Base-by-base conservation (phyloP, 2,329 filamentous ascomycete genomes). In the Pyricularia sp. region DNA sequence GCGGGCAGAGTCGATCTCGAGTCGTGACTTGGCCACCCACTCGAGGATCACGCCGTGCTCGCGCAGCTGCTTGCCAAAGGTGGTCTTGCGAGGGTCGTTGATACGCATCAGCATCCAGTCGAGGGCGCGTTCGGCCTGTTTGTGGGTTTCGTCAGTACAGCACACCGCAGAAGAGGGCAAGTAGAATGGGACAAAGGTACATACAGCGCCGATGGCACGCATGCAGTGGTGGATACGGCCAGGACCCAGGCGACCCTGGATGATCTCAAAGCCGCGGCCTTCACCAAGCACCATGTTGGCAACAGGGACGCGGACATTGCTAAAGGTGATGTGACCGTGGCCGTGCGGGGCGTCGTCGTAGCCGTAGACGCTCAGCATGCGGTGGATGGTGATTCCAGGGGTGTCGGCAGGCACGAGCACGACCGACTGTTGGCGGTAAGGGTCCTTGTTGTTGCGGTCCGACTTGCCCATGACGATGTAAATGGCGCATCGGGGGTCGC, bases 261-360 rank as follows among this genome's bases (percentile, higher is more conserved):
- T 97, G 77, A 99, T 97, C 80, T 99, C 95, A 79, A 99, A 99
- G 25, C 95, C 95, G 71, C 92, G 89, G 72, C 95, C 95, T 78
- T 95, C 92, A 70, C 95, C 94, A 3, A 99, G 90, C 12, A 98
- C 91, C 76, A 99, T 90, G 82, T 92, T 95, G 75, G 83, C 82
- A 42, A 84, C 88, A 9, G 94, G 94, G 0, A 99, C 92, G 70
- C 94, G 91, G 71, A 98, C 95, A 77, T 98, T 91, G 70, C 89
- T 85, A 81, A 99, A 98, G 50, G 84, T 87, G 77, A 99, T 88
- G 80, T 99, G 94, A 64, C 93, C 95, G 81, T 99, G 95, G 69
- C 95, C 95, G 79, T 99, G 95, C 2, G 95, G 95, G n/a, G 95
- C 95, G 75, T 99, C 95, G 78, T 98, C 95, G 81, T 93, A 98